Evolutionary conservation across 148 eudicot species (phyloP).

Genomic region (Camellia sinensis): DNA sequence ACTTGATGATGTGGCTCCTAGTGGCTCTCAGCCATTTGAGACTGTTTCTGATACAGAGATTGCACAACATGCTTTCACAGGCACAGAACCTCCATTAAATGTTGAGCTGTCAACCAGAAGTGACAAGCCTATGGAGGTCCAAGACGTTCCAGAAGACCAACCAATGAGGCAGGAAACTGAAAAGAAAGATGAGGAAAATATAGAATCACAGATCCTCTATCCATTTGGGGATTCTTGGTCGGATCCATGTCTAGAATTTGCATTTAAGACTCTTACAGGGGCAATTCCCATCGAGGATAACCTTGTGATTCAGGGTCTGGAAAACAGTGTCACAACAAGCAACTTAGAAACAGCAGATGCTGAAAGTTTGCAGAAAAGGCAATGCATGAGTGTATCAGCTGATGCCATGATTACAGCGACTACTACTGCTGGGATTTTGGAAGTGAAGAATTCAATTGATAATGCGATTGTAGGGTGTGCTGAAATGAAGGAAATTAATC

Average conservation of each 20-base stretch:
- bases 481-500: slow-evolving; percentile 14
- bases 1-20: slow-evolving; percentile 11
- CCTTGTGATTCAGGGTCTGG: slow-evolving; percentile 36
- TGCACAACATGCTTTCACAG: slow-evolving; percentile 18
- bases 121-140: slow-evolving; percentile 13
- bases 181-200: slow-evolving; percentile 16
- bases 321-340: neutral
- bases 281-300: slow-evolving; percentile 62
- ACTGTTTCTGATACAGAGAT: neutral
- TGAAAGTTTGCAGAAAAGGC: slow-evolving; percentile 5
- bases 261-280: slow-evolving; percentile 80
- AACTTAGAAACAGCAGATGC: neutral
- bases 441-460: slow-evolving; percentile 2
- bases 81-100: slow-evolving; percentile 11
- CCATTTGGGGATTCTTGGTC: slow-evolving; percentile 50
- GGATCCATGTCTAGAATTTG: slow-evolving; percentile 83
- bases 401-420: neutral
- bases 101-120: slow-evolving; percentile 3
- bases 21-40: slow-evolving; percentile 15
- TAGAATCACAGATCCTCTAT: slow-evolving; percentile 29
- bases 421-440: neutral
- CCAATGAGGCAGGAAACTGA: slow-evolving; percentile 10
- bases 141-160: slow-evolving; percentile 24
- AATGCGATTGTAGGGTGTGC: slow-evolving; percentile 4
- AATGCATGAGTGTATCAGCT: slow-evolving; percentile 3